Base-by-base conservation (phyloP, 352 stramenopile species). In the Phytophthora litchii region DNA sequence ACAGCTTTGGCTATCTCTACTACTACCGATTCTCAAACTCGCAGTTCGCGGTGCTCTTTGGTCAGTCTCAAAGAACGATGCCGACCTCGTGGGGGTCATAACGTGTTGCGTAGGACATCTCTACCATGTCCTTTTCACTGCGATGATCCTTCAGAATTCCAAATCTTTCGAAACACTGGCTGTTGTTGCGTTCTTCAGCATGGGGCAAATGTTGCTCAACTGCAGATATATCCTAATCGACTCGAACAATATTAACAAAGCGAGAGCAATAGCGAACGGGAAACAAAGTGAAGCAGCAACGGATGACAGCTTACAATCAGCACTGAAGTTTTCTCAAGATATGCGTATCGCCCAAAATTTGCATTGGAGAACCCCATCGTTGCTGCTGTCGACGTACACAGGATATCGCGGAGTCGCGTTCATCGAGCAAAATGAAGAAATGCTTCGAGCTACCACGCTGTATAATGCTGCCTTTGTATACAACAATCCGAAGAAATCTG, bases 91-190 rank as follows among this genome's bases (percentile, higher is more conserved):
- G 0, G 51, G 60, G 0, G 67, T 76, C 43, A 66, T 68, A 13
- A 75, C 50, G 19, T 58, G 45, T 21, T 73, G 60, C 21, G 62
- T 59, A 36, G 50, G 63, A 0, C 71, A 83, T 42, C 25, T 81
- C 0, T 83, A 80, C 48, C 73, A 86, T 58, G 54, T 76, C 0
- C 60, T 83, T 3, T 86, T 86, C 44, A 68, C 64, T 1, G 68
- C 53, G 3, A 67, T 57, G 62, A 78, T 68, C 13, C 37, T 86
- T 1, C 73, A 86, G 51, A 78, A 70, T 25, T 43, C 73, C 12
- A 79, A 80, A 49, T 78, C 73, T 13, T 14, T 62, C 3, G 40
- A 65, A 21, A 78, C 65, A 0, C 35, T 81, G 12, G 40, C 37
- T 2, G 44, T 81, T 12, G 31, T 82, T 2, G 45, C 65, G 1